Base-by-base conservation (phyloP, 495 filamentous ascomycete species). In the Clavariopsis aquatica region DNA sequence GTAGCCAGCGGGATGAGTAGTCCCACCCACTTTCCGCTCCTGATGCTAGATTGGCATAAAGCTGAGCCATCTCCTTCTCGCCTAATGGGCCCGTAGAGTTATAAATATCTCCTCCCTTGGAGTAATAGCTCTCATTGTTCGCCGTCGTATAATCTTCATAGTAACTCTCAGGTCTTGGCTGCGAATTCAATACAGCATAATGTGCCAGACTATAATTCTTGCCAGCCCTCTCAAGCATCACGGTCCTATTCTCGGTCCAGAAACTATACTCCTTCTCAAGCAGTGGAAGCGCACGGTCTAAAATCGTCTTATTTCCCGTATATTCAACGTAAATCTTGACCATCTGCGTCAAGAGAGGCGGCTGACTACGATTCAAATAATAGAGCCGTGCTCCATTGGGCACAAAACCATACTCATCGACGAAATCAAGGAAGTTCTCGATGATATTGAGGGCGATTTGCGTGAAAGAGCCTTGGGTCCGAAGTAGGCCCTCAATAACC, bases 111-210 rank as follows among this genome's bases (percentile, higher is more conserved):
- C 71, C 71, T 5, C 26, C 36, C 38, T 66, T 63, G 41, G 60
- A 57, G 55, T 71, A 71, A 62, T 73, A 73, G 13, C 68, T 65
- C 13, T 34, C 31, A 36, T 73, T 73, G 46, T 58, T 71, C 8
- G 69, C 71, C 0, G 71, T 73, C 0, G 61, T 43, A 38, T 69
- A 73, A 52, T 73, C 71, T 45, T 73, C 71, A 26, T 57, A 55
- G 65, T 71, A 73, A 9, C 64, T 69, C 47, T 73, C 71, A n/a
- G 71, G 71, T 9, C 71, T 64, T 12, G 71, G 71, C 49, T 73
- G 71, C 12, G 52, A 69, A 57, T 73, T 73, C 10, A 22, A 22
- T 2, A 73, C 69, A 12, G 60, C 52, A 51, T 73, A 73, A 38
- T 70, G 61, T 22, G 66, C 69, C 19, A 73, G 49, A 1, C 46